phyloP scores from a whole-genome alignment of 306 rosid genomes.

The Glycyrrhiza uralensis region DNA sequence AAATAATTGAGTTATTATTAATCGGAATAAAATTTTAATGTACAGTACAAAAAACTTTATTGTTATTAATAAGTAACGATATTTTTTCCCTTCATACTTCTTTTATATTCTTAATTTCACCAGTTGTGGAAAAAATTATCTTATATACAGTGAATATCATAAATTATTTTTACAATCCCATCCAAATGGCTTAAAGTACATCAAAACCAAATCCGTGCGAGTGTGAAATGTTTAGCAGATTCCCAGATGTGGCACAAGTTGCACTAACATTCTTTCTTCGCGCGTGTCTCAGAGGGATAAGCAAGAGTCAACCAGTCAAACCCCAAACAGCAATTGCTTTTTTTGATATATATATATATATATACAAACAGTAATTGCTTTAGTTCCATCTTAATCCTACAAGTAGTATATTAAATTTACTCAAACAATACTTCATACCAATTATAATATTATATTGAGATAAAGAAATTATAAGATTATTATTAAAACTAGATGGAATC shows the following conservation, averaged over 20 bases:
- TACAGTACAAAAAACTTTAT: too few species aligned
- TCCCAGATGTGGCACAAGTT: not conserved
- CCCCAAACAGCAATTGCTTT: constrained; percentile 1
- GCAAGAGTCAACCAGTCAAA: constrained; percentile 42
- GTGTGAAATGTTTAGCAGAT: not conserved
- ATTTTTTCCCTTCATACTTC: too few species aligned
- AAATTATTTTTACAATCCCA: too few species aligned
- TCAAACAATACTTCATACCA: not conserved
- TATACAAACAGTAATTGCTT: too few species aligned
- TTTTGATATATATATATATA: too few species aligned
- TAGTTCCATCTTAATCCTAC: constrained; percentile 5
- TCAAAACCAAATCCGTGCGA: not conserved
- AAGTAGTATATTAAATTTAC: not conserved
- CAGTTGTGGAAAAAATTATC: too few species aligned
- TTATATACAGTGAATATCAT: too few species aligned
- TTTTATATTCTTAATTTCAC: too few species aligned
- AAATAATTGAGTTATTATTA: too few species aligned
- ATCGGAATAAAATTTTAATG: too few species aligned
- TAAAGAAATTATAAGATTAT: not conserved
- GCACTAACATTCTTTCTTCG: not conserved
- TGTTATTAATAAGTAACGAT: too few species aligned
- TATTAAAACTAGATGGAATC: not conserved
- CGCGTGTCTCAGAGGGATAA: constrained; percentile 14
- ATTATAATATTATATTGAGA: not conserved
- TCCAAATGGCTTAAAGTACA: not conserved